Percentiles rank a stretch among this genome's conserved stretches.
Conservation (phyloP, 78 protist genomes). For the Dictyostelium brefeldianum region DNA sequence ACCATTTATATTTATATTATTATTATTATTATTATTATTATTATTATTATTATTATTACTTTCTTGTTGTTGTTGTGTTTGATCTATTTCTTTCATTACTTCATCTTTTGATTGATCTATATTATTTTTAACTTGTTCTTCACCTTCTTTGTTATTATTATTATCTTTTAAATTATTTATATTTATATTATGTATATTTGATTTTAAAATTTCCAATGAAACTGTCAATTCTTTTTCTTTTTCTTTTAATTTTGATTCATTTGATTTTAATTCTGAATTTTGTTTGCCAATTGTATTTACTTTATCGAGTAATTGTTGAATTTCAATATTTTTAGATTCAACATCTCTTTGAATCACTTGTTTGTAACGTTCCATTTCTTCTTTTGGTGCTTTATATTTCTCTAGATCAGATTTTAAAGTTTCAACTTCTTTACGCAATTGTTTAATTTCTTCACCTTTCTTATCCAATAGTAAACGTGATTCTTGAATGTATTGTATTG, state of each 20-base stretch:
- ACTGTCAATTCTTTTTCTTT: conserved; percentile 41
- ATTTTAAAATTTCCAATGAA: conserved; percentile 40
- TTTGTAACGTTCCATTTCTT: conserved; percentile 27
- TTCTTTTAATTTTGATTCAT: conserved; percentile 20
- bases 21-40: background rate
- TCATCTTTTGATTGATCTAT: background rate
- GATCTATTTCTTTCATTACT: background rate
- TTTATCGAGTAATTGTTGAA: conserved; percentile 30
- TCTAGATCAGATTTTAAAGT: conserved; percentile 6
- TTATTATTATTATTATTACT: background rate
- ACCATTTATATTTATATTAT: background rate
- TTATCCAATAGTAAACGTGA: conserved; percentile 45
- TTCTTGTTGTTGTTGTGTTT: background rate
- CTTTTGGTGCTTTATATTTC: conserved; percentile 13
- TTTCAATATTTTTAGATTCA: conserved; percentile 31
- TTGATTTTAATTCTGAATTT: conserved; percentile 39
- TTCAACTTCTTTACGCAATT: conserved; percentile 36
- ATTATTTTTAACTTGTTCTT: background rate
- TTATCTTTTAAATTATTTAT: conserved; percentile 9
- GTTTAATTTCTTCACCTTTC: conserved; percentile 50
- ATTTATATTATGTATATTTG: conserved; percentile 16
- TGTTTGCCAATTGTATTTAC: background rate
- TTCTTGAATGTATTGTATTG: conserved; percentile 42
- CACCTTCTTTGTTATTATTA: background rate
- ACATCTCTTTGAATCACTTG: conserved; percentile 2